Evolutionary conservation across 169 alveolate species (phyloP), one percentile per base, ranked within the genome.

Genomic region (Plasmodium gallinaceum): DNA sequence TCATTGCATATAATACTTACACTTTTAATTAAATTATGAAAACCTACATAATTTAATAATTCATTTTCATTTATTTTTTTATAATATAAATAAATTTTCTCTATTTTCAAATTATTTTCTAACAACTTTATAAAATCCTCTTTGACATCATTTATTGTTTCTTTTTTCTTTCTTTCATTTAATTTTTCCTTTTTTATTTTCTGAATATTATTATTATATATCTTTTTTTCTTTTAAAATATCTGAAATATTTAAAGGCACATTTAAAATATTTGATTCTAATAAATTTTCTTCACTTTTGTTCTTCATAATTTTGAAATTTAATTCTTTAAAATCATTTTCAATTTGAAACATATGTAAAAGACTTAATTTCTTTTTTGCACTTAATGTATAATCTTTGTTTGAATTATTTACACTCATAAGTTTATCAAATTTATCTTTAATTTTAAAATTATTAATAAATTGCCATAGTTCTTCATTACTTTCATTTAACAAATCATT

Each of bases 11-110:
- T 78, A 12, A 64, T 78, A 16, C 80, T 78, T 37, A 78, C 16
- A 22, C 89, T 78, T 78, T 78, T 78, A 10, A 78, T 64, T 18
- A 78, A 18, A 51, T 65, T 39, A 9, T 65, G 26, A 68, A 78
- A 65, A 0, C 89, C 89, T 6, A 18, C 37, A 20, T 42, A 52
- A 43, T 78, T 78, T 20, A n/a, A 4, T 45, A 65, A 18, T 16
- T n/a, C n/a, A 5, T 32, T 14, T 37, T 18, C 64, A 12, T 32
- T 66, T n/a, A 78, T 43, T 16, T 14, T 37, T 16, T 20, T 37
- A 48, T 74, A 74, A 57, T 26, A 65, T 3, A 24, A 39, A 43
- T 78, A 58, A 2, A 78, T 78, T 16, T 58, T 4, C 6, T 64
- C 32, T 45, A n/a, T 51, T 37, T 12, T 12, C 64, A 78, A 7